Evolutionary conservation across 805 yeast species (phyloP).

Genomic region (Nakazawaea populi): DNA sequence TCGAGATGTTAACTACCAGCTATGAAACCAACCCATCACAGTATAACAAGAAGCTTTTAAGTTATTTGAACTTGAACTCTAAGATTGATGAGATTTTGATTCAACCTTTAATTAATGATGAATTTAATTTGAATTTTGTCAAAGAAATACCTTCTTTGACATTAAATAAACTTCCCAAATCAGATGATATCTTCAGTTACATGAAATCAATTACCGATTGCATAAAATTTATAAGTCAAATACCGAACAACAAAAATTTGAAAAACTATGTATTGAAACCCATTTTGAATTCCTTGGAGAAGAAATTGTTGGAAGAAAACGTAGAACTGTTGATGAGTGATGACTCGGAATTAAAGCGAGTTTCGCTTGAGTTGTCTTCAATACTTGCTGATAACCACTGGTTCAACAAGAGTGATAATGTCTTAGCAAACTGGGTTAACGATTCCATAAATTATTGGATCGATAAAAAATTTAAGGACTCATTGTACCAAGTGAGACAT

Average conservation of each 20-base stretch:
- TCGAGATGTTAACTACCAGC: background rate
- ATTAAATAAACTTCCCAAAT: background rate
- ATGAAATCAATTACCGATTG: background rate
- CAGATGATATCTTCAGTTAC: background rate
- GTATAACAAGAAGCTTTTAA: background rate
- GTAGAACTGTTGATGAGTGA: constrained; percentile 7
- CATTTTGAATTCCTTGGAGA: constrained; percentile 7
- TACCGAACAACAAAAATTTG: constrained; percentile 3
- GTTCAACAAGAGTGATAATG: constrained; percentile 8
- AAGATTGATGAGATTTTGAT: constrained; percentile 1
- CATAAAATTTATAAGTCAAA: constrained; percentile 1
- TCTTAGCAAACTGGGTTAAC: constrained; percentile 2
- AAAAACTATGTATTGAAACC: constrained; percentile 3
- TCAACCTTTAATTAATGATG: constrained; percentile 6
- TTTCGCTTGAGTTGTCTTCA: background rate
- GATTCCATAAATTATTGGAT: constrained; percentile 10
- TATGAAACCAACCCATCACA: background rate
- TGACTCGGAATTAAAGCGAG: background rate
- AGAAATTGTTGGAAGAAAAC: constrained; percentile 5
- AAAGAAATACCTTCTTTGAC: background rate
- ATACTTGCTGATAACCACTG: background rate
- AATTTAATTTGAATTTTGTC: background rate
- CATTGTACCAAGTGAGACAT: background rate
- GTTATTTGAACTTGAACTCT: constrained; percentile 4
- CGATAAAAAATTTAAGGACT: constrained; percentile 9